Base-by-base conservation (phyloP, 352 stramenopile genomes). In the Phytophthora meadii region DNA sequence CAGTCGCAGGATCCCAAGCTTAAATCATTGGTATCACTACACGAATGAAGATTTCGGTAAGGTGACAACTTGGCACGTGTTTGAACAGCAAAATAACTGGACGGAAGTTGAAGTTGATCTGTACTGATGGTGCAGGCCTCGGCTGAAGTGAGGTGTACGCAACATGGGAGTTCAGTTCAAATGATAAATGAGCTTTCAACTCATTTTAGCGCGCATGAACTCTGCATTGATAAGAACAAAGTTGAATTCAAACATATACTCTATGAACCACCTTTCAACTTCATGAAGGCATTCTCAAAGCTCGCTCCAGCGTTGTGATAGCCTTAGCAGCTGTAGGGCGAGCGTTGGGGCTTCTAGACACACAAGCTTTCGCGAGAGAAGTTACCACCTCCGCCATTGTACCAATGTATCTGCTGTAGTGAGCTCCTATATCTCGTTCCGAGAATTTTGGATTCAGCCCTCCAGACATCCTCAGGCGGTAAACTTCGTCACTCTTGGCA, bases 81-180 rank as follows among this genome's bases (percentile, higher is more conserved):
- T 47, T 19, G 19, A 28, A 47, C 41, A 47, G 41, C 9, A 4
- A 6, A 47, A 47, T 25, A 25, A 28, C 41, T 47, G n/a, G n/a
- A 47, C 19, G 22, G 5, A 47, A 47, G 41, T 47, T 47, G 41
- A 47, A 47, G 22, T 14, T 47, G 41, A 47, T 47, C 41, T 28
- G 41, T 19, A 9, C 7, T 42, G 37, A 15, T 42, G 37, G 37
- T 41, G 36, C 12, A 41, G 36, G 12, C 6, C 28, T 34, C 30
- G 8, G 8, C 8, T 36, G 30, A 11, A 36, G 9, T 36, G 30
- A 36, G 30, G 27, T 30, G 27, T 6, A 30, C 7, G 27, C 27
- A 30, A 11, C 9, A 14, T 14, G 30, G 9, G 8, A 36, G 30
- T 36, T 36, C 30, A 36, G 30, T 36, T 36, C 30, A 36, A 36